Percentiles rank a stretch among this genome's conserved stretches.
phyloP scores from a whole-genome alignment of 2,329 filamentous ascomycete species.

The Aureobasidium leucospermi region DNA sequence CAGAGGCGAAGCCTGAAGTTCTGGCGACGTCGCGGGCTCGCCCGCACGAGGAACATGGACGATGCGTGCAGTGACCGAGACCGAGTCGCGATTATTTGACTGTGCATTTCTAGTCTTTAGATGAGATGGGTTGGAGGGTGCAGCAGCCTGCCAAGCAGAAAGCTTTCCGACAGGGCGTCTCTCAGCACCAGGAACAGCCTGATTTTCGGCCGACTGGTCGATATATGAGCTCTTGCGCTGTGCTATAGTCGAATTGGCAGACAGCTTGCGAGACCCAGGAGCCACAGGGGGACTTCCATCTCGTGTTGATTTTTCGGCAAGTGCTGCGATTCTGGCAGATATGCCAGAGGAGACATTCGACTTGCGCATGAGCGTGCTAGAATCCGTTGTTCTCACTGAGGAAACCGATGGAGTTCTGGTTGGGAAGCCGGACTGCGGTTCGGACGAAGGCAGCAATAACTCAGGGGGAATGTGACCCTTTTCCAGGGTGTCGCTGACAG shows the following conservation, averaged over 20 bases:
- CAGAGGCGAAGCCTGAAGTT: constrained; percentile 50
- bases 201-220: background rate
- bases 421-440: background rate
- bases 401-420: background rate
- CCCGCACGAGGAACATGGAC: constrained; percentile 53
- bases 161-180: background rate
- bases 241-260: constrained; percentile 2
- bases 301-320: constrained; percentile 60
- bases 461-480: background rate
- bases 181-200: background rate
- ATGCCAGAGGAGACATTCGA: constrained; percentile 83
- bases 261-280: constrained; percentile 1
- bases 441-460: background rate
- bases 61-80: constrained; percentile 84
- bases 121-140: background rate
- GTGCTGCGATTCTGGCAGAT: constrained; percentile 85
- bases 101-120: background rate
- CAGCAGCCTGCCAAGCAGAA: constrained; percentile 4
- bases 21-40: constrained; percentile 36
- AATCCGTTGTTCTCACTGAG: constrained; percentile 1
- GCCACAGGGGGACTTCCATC: constrained; percentile 18
- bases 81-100: constrained; percentile 55
- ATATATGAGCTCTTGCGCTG: constrained; percentile 12
- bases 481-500: background rate
- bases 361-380: constrained; percentile 38